Evolutionary conservation across 352 stramenopile species (phyloP).

Genomic region (Globisporangium iwayamae): DNA sequence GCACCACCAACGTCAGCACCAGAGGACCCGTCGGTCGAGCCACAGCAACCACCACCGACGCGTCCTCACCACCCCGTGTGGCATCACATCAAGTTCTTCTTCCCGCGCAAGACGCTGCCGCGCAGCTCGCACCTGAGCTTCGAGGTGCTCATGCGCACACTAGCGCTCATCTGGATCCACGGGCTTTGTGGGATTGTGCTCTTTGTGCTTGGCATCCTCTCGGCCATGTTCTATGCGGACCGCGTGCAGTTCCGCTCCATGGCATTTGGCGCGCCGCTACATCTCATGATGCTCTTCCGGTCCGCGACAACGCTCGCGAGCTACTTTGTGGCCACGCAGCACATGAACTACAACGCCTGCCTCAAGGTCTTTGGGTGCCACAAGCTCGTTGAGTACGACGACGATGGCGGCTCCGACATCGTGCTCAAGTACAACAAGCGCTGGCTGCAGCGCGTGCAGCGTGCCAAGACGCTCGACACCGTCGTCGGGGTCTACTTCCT

Average conservation of each 20-base stretch:
- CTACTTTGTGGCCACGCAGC: slow-evolving; percentile 53
- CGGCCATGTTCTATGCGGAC: slow-evolving; percentile 36
- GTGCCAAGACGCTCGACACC: slow-evolving; percentile 54
- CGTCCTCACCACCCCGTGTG: slow-evolving; percentile 34
- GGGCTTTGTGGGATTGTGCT: slow-evolving; percentile 51
- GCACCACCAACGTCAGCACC: not conserved
- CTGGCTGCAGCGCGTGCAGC: slow-evolving; percentile 59
- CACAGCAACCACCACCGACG: not conserved
- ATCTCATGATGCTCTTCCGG: slow-evolving; percentile 61
- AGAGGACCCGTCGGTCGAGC: not conserved
- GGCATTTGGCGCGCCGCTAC: slow-evolving; percentile 51
- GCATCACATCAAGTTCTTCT: slow-evolving; percentile 58
- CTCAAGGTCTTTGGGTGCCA: slow-evolving; percentile 45
- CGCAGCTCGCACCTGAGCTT: slow-evolving; percentile 55
- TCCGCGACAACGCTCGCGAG: slow-evolving; percentile 44
- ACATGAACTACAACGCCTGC: slow-evolving; percentile 60
- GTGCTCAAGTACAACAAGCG: slow-evolving; percentile 61
- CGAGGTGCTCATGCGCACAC: slow-evolving; percentile 65
- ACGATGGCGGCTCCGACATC: slow-evolving; percentile 37
- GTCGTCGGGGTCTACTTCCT: slow-evolving; percentile 57
- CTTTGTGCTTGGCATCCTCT: slow-evolving; percentile 43
- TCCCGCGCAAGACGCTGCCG: slow-evolving; percentile 65
- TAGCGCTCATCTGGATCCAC: slow-evolving; percentile 71
- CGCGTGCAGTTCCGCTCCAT: slow-evolving; percentile 48
- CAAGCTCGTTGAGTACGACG: slow-evolving; percentile 29